These are phyloP conservation scores for Agrocybe chaxingu DNA, from an alignment of 768 basidiomycete genomes.

Conservation along the genomic window DNA sequence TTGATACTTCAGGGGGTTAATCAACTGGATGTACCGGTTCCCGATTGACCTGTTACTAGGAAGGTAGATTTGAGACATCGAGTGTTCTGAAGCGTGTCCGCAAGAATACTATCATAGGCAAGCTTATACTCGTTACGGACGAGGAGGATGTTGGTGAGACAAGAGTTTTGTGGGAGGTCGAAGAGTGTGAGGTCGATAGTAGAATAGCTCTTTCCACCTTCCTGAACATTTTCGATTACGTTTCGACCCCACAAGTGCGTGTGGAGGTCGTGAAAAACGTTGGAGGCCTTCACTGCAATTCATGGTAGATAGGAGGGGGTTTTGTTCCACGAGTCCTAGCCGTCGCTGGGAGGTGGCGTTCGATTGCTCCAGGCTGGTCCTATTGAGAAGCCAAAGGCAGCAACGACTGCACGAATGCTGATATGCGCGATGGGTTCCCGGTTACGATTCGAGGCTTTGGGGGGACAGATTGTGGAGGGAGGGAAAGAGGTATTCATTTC, in stretches of 20 bases:
- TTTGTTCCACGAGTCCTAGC: background rate
- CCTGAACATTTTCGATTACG: constrained; percentile 2
- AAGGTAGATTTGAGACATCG: constrained; percentile 1
- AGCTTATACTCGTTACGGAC: constrained; percentile 9
- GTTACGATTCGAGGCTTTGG: too few relatives aligned
- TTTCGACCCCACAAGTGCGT: constrained; percentile 8
- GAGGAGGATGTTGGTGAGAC: constrained; percentile 5
- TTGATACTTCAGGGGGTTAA: constrained; percentile 1
- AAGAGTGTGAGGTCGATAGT: constrained; percentile 12
- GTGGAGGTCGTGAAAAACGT: constrained; percentile 2
- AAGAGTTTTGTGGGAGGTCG: constrained; percentile 6
- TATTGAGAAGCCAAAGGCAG: too few relatives aligned
- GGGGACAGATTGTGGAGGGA: too few relatives aligned
- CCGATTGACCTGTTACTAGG: constrained; percentile 8
- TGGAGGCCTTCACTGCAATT: background rate
- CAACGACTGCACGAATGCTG: too few relatives aligned
- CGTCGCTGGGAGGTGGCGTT: too few relatives aligned
- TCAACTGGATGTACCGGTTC: constrained; percentile 7
- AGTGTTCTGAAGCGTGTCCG: background rate
- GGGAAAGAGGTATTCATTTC: too few relatives aligned
- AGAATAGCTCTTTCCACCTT: constrained; percentile 3
- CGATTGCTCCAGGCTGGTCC: too few relatives aligned
- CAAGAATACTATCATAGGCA: constrained; percentile 2
- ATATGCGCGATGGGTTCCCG: too few relatives aligned
- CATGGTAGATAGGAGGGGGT: background rate